Base-by-base conservation (phyloP, 1,139 yeast genomes). In the Candida sanyaensis region DNA sequence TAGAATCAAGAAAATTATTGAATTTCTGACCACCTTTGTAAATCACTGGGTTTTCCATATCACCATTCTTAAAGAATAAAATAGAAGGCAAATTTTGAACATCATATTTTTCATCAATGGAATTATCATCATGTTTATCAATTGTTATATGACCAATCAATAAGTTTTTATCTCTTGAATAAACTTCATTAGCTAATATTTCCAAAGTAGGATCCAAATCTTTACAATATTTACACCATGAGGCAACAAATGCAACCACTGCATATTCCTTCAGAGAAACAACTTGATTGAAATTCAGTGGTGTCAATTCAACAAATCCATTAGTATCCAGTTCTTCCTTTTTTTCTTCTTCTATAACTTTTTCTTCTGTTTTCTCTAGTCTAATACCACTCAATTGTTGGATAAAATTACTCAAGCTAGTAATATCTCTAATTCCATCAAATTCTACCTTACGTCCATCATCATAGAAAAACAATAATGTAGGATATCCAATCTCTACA, bases 401-500 rank as follows among this genome's bases (percentile, higher is more conserved):
- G 21, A 79, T 57, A 53, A 81, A 82, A 53, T 79, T 78, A 47
- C 73, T 62, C 41, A 82, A 69, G 13, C 73, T 57, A 28, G 72
- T 74, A 28, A 71, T 58, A 50, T 77, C 82, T 54, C 86, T 67
- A 30, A 62, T 57, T 3, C 86, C 86, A 39, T 66, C 68, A 55
- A 66, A 82, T 37, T 72, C 79, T 32, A 79, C 60, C 38, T 75
- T 77, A 28, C 70, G 69, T 23, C 81, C 82, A 42, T 75, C 77
- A 28, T 72, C 71, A 51, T 76, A 75, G 59, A 85, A 80, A 57
- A 83, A 70, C 55, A 75, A 74, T 54, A 88, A 60, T 29, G 88
- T 82, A 6, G 96, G 96, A 60, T 73, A 88, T 12, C 88, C 88
- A 45, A 77, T 72, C 42, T 84, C 69, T 12, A 77, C 77, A 63